These are phyloP conservation scores for Cokeromyces recurvatus DNA, from an alignment of 371 early-diverging fungal genomes.

Conservation along the genomic window DNA sequence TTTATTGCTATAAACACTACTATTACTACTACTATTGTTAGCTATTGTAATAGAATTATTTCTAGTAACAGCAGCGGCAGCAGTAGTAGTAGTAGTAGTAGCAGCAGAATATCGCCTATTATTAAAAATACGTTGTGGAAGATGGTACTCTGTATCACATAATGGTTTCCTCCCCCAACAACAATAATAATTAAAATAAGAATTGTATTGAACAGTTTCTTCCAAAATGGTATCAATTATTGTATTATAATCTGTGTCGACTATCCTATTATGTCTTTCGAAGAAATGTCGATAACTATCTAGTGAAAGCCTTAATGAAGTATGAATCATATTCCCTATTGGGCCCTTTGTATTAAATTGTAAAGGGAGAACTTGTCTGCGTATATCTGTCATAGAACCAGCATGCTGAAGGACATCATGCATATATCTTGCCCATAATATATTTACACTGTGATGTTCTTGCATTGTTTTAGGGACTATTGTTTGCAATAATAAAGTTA, in stretches of 20 bases:
- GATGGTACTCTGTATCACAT: conserved; percentile 2
- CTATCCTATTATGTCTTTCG: not conserved
- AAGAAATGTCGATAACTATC: conserved; percentile 15
- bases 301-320: conserved; percentile 6
- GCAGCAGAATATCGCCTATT: too few species aligned
- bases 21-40: too few species aligned
- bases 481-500: not conserved
- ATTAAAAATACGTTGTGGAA: too few species aligned
- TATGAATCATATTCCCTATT: conserved; percentile 14
- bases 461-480: conserved; percentile 20
- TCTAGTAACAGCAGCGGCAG: too few species aligned
- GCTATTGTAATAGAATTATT: too few species aligned
- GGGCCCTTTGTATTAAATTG: conserved; percentile 12
- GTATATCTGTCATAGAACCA: conserved; percentile 29
- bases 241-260: not conserved
- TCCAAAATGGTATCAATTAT: conserved; percentile 5
- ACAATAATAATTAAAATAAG: conserved; percentile 29
- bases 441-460: conserved; percentile 20
- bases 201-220: conserved; percentile 19
- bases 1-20: too few species aligned
- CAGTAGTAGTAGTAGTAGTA: too few species aligned
- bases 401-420: conserved; percentile 11
- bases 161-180: conserved; percentile 39
- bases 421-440: conserved; percentile 21
- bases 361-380: conserved; percentile 17